Conservation (phyloP, 2,329 filamentous ascomycete genomes). For the Chrysoporthe deuterocubensis region DNA sequence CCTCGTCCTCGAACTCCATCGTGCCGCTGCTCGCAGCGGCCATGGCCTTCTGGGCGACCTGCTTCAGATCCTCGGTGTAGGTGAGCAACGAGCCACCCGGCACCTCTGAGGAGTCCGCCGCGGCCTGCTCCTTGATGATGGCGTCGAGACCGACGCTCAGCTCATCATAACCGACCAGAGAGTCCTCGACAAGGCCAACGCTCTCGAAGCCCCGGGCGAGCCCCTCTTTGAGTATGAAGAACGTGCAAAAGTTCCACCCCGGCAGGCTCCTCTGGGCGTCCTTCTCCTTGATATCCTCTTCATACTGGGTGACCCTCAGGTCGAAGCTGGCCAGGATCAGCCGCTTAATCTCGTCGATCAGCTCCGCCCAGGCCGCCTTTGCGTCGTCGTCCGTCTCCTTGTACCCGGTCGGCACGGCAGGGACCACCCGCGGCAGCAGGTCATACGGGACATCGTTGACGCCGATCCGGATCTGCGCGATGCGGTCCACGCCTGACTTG, state of each 20-base stretch:
- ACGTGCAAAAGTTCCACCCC: slow-evolving; percentile 99
- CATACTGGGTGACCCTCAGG: slow-evolving; percentile 87
- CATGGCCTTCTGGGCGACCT: slow-evolving; percentile 57
- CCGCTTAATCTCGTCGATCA: slow-evolving; percentile 84
- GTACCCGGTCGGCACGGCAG: slow-evolving; percentile 66
- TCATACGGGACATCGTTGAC: slow-evolving; percentile 72
- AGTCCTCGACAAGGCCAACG: slow-evolving; percentile 93
- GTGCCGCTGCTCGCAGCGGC: slow-evolving; percentile 38
- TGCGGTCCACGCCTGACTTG: slow-evolving; percentile 74
- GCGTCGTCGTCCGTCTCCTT: slow-evolving; percentile 76
- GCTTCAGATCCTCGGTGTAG: slow-evolving; percentile 75
- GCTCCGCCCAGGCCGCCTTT: slow-evolving; percentile 80
- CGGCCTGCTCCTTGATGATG: slow-evolving; percentile 74
- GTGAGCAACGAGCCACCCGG: slow-evolving; percentile 74
- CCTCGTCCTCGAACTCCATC: slow-evolving; percentile 39
- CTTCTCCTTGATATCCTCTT: slow-evolving; percentile 95
- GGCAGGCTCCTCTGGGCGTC: slow-evolving; percentile 85
- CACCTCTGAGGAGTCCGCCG: slow-evolving; percentile 61
- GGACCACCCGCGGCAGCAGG: slow-evolving; percentile 64
- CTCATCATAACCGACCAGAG: slow-evolving; percentile 92
- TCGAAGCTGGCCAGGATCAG: slow-evolving; percentile 91
- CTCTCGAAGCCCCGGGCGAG: slow-evolving; percentile 93
- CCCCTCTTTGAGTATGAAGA: slow-evolving; percentile 97
- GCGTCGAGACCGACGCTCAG: slow-evolving; percentile 84
- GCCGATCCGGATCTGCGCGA: slow-evolving; percentile 83